These are phyloP conservation scores for Podospora anserina DNA, from an alignment of 495 filamentous ascomycete species.

Conservation along the genomic window DNA sequence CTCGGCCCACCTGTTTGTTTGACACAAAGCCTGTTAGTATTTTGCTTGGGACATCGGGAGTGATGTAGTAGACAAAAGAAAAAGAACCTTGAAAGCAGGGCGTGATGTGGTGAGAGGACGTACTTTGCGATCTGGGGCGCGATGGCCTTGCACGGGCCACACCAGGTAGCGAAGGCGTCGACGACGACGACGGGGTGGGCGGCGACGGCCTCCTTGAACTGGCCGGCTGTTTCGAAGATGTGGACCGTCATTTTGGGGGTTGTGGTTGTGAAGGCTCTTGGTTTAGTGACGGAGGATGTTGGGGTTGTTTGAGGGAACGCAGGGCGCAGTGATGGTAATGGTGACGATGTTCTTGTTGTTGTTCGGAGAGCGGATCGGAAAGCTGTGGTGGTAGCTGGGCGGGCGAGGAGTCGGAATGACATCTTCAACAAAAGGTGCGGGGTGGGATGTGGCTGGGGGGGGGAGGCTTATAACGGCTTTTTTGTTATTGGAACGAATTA, in stretches of 20 bases:
- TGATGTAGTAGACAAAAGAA: too few species aligned
- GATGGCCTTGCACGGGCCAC: conserved; percentile 91
- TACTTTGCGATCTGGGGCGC: conserved; percentile 66
- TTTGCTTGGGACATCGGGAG: background rate
- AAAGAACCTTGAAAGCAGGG: background rate
- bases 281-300: conserved; percentile 4
- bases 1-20: conserved; percentile 49
- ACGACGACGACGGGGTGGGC: conserved; percentile 63
- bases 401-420: conserved; percentile 27
- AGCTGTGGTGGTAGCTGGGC: background rate
- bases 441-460: background rate
- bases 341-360: background rate
- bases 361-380: background rate
- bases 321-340: conserved; percentile 13
- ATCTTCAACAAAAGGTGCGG: conserved; percentile 18
- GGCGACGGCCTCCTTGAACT: conserved; percentile 59
- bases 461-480: conserved; percentile 4
- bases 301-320: conserved; percentile 13
- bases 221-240: conserved; percentile 40
- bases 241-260: conserved; percentile 47
- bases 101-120: background rate
- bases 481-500: background rate
- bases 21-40: conserved; percentile 3
- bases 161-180: conserved; percentile 90
- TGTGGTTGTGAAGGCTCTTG: conserved; percentile 42